Percentiles rank a stretch among this genome's conserved stretches.
Evolutionary conservation across 805 yeast genomes (phyloP).

Genomic region (Ogataea pini): DNA sequence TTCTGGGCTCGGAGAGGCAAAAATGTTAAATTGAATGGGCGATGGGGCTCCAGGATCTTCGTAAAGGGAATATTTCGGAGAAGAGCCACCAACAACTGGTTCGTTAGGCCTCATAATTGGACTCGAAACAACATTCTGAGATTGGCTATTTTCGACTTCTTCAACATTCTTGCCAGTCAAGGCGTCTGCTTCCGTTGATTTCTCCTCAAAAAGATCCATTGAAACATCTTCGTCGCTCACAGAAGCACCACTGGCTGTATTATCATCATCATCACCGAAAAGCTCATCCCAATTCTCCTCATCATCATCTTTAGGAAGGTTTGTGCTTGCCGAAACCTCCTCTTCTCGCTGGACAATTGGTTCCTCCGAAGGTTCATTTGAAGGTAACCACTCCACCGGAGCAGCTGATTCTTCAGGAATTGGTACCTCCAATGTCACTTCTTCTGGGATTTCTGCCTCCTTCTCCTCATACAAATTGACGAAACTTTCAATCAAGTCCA

Average conservation of each 20-base stretch:
- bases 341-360: no score
- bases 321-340: background rate
- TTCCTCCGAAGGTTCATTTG: no score
- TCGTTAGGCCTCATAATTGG: conserved; percentile 8
- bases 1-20: conserved; percentile 37
- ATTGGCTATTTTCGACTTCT: no score
- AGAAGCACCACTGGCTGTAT: conserved; percentile 8
- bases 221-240: conserved; percentile 12
- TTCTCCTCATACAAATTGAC: conserved; percentile 16
- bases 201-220: conserved; percentile 11
- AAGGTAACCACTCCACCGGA: no score
- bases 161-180: no score
- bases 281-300: conserved; percentile 34
- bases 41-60: conserved; percentile 85
- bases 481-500: conserved; percentile 33
- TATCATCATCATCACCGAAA: conserved; percentile 27
- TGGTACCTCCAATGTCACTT: no score
- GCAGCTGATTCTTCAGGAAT: no score
- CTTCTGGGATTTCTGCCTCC: no score
- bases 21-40: conserved; percentile 57
- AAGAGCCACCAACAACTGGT: background rate
- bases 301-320: conserved; percentile 14
- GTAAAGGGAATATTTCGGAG: conserved; percentile 53
- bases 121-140: conserved; percentile 5
- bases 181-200: background rate